Evolutionary conservation across 805 yeast species (phyloP), one percentile per base, ranked within the genome.

Genomic region (Zygotorulaspora sp.): DNA sequence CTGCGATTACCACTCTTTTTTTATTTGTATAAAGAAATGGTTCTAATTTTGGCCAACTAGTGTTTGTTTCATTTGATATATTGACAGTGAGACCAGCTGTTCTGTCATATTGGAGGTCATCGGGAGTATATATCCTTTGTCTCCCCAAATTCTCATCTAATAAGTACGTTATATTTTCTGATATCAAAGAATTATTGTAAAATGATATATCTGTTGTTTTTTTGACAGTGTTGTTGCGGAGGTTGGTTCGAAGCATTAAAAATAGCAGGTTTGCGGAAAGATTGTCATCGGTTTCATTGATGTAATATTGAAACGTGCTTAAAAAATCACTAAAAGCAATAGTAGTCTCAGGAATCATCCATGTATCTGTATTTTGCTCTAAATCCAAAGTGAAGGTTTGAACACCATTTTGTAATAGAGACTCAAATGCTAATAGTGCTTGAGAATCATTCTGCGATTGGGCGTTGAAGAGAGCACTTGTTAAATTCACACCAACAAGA

Each of bases 381-480:
- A 80, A 38, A 50, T 82, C 84, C 3, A 79, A 35, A 37, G 64
- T 58, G n/a, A 77, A 53, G 0, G 68, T 56, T 36, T 69, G 71
- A 1, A 70, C 60, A 0, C 83, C 83, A 2, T 58, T 57, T 24
- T 55, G 48, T 29, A 80, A 46, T 13, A 77, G 32, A 0, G 45
- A 38, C 4, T 49, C 36, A 2, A 72, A 46, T 1, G 44, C 40
- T 1, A 32, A 18, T 8, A 72, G 34, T 0, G 72, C 48, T 1
- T 52, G 46, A 0, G 55, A 26, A 6, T 58, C 61, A 31, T 68
- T 70, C 0, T 70, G 67, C 1, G 39, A 36, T 16, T 34, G 36
- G 7, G 30, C 35, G 12, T 42, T 35, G 12, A 53, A 68, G 2
- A 74, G 25, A 0, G 59, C 62, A 2, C 45, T 37, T 1, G 58